phyloP scores from a whole-genome alignment of 768 basidiomycete genomes.

The Thelephora aurantiotincta region DNA sequence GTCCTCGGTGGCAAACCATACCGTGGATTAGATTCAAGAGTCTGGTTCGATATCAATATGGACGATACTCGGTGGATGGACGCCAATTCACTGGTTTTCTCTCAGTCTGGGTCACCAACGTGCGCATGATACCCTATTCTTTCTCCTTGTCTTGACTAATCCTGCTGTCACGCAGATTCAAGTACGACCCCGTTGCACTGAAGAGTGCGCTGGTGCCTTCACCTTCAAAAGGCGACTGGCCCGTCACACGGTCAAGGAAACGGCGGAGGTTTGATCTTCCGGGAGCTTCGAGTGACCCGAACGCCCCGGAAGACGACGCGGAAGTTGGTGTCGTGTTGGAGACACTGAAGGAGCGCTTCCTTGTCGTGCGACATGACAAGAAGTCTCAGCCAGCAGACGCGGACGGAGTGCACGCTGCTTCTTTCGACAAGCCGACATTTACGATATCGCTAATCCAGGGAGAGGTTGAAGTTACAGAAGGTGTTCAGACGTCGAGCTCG shows the following conservation, averaged over 20 bases:
- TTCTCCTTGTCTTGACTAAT: neutral
- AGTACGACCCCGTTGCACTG: conserved; percentile 16
- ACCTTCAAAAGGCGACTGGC: neutral
- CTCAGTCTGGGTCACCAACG: conserved; percentile 6
- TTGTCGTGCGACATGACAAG: conserved; percentile 11
- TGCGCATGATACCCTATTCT: neutral
- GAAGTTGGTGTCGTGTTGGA: conserved; percentile 13
- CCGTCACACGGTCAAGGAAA: conserved; percentile 8
- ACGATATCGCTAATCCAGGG: conserved; percentile 8
- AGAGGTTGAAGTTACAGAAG: neutral
- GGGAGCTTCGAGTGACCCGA: conserved; percentile 1
- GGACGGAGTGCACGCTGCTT: conserved; percentile 8
- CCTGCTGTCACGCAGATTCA: conserved; percentile 11
- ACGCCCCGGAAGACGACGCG: conserved; percentile 3
- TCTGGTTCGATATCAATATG: conserved; percentile 4
- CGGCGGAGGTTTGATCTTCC: neutral
- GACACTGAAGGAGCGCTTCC: conserved; percentile 16
- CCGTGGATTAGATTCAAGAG: conserved; percentile 5
- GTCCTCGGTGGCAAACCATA: conserved; percentile 1
- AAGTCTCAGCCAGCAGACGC: conserved; percentile 4
- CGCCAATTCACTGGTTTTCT: neutral
- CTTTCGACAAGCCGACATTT: conserved; percentile 4
- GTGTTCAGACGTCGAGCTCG: no score
- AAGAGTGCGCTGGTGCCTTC: conserved; percentile 13
- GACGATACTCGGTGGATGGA: conserved; percentile 2